A percentile compares a stretch with the other conserved stretches of the same genome.
phyloP scores from a whole-genome alignment of 2,329 filamentous ascomycete genomes.

The Hypoxylon sp. region DNA sequence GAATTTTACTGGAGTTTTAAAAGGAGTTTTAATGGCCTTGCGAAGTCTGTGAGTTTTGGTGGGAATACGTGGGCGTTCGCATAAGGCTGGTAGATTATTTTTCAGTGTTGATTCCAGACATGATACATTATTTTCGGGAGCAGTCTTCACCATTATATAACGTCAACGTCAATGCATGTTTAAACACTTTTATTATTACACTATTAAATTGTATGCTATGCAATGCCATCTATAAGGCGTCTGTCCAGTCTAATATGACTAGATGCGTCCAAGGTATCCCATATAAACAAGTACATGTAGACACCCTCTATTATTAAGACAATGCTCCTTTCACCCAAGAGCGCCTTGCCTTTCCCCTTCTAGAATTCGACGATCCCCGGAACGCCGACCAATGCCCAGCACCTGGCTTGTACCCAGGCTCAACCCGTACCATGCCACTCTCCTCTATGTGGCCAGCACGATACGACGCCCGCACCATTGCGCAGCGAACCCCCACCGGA shows the following conservation, averaged over 20 bases:
- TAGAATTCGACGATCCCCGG: not conserved
- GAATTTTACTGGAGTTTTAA: too few relatives aligned
- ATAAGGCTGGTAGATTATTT: too few relatives aligned
- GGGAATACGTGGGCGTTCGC: too few relatives aligned
- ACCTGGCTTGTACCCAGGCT: not conserved
- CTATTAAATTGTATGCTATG: slow-evolving; percentile 23
- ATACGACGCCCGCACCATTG: slow-evolving; percentile 1
- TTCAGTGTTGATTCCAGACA: not conserved
- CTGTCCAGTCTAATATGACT: not conserved
- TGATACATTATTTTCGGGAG: not conserved
- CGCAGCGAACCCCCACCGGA: not conserved
- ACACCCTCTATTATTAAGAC: slow-evolving; percentile 18
- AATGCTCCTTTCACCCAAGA: slow-evolving; percentile 10
- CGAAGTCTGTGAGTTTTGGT: too few relatives aligned
- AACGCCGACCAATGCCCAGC: slow-evolving; percentile 13
- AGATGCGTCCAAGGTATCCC: slow-evolving; percentile 19
- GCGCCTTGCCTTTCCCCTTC: slow-evolving; percentile 14
- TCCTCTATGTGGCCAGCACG: slow-evolving; percentile 3
- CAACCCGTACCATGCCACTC: not conserved
- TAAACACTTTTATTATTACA: slow-evolving; percentile 27
- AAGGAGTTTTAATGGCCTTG: too few relatives aligned
- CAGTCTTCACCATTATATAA: not conserved
- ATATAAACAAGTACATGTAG: slow-evolving; percentile 12
- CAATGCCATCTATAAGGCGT: slow-evolving; percentile 20
- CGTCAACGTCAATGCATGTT: not conserved